A percentile compares a stretch with the other conserved stretches of the same genome.
These are phyloP conservation scores for Stygiomarasmius scandens DNA, from an alignment of 1,284 basidiomycete genomes.

Conservation along the genomic window DNA sequence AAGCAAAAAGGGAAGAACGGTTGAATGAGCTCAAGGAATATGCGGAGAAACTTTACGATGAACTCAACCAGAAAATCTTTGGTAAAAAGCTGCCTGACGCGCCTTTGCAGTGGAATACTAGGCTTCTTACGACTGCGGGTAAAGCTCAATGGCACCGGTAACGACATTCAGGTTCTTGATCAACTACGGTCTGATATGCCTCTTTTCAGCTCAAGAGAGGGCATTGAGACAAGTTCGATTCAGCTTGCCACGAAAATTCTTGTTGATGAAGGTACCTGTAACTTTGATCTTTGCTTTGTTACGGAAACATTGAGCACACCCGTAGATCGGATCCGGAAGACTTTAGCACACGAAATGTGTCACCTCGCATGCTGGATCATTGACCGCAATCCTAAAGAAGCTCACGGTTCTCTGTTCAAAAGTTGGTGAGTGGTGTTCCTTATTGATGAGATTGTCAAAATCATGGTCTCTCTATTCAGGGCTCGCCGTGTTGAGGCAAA, in stretches of 20 bases:
- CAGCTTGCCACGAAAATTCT: slow-evolving; percentile 80
- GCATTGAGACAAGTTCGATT: slow-evolving; percentile 58
- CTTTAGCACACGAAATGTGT: slow-evolving; percentile 87
- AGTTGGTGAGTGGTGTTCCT: slow-evolving; percentile 52
- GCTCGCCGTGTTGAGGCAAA: slow-evolving; percentile 61
- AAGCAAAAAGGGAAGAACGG: slow-evolving; percentile 45
- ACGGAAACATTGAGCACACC: neutral
- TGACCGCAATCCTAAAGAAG: slow-evolving; percentile 63
- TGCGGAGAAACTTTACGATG: slow-evolving; percentile 72
- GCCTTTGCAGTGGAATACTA: slow-evolving; percentile 72
- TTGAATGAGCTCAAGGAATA: slow-evolving; percentile 52
- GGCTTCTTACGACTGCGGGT: slow-evolving; percentile 77
- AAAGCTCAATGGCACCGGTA: slow-evolving; percentile 72
- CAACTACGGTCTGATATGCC: neutral
- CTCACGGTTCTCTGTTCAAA: slow-evolving; percentile 72
- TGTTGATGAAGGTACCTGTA: slow-evolving; percentile 63
- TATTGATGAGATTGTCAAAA: neutral
- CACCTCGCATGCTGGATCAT: slow-evolving; percentile 85
- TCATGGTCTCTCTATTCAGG: slow-evolving; percentile 41
- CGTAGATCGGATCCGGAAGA: slow-evolving; percentile 76
- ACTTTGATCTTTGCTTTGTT: neutral
- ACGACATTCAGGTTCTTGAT: slow-evolving; percentile 17
- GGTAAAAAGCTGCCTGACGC: slow-evolving; percentile 67
- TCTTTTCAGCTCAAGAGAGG: slow-evolving; percentile 48
- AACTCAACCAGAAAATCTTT: slow-evolving; percentile 83